A percentile compares a stretch with the other conserved stretches of the same genome.
Evolutionary conservation across 2,329 filamentous ascomycete species (phyloP).

Genomic region (Phialemoniopsis sp.): DNA sequence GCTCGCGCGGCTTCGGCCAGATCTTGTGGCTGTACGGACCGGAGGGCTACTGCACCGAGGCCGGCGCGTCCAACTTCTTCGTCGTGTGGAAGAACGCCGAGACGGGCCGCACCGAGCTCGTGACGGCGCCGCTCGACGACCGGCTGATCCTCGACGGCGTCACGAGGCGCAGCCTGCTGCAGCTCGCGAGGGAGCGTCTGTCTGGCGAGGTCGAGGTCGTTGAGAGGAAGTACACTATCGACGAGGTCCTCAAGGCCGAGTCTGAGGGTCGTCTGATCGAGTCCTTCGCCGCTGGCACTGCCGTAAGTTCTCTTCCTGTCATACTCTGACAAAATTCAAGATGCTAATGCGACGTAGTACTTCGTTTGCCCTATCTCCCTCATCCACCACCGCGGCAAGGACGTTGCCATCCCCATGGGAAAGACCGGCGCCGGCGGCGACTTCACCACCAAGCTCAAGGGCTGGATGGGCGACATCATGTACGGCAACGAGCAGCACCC

Average conservation of each 20-base stretch:
- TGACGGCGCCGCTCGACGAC: slow-evolving; percentile 81
- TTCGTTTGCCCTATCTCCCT: slow-evolving; percentile 66
- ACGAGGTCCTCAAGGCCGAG: slow-evolving; percentile 68
- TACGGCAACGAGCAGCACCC: slow-evolving; percentile 64
- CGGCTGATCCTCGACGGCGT: slow-evolving; percentile 85
- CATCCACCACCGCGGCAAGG: slow-evolving; percentile 63
- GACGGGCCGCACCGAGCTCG: slow-evolving; percentile 58
- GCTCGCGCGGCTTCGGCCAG: slow-evolving; percentile 73
- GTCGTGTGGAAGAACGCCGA: slow-evolving; percentile 69
- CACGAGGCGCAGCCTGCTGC: slow-evolving; percentile 75
- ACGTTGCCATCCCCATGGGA: slow-evolving; percentile 60
- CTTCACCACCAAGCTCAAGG: slow-evolving; percentile 60
- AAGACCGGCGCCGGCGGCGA: slow-evolving; percentile 45
- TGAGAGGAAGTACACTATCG: slow-evolving; percentile 79
- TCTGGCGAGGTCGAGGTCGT: slow-evolving; percentile 62
- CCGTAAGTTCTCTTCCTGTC: slow-evolving; percentile 47
- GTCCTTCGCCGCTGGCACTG: slow-evolving; percentile 83
- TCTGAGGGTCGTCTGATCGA: slow-evolving; percentile 76
- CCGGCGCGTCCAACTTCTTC: slow-evolving; percentile 90
- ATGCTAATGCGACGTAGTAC: slow-evolving; percentile 39
- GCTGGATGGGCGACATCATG: slow-evolving; percentile 69
- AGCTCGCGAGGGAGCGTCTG: slow-evolving; percentile 64
- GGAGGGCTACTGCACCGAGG: slow-evolving; percentile 79
- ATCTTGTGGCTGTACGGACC: slow-evolving; percentile 89
- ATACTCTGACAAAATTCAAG: neutral